Evolutionary conservation across 2,329 filamentous ascomycete genomes (phyloP).

Genomic region (Fusarium sp.): DNA sequence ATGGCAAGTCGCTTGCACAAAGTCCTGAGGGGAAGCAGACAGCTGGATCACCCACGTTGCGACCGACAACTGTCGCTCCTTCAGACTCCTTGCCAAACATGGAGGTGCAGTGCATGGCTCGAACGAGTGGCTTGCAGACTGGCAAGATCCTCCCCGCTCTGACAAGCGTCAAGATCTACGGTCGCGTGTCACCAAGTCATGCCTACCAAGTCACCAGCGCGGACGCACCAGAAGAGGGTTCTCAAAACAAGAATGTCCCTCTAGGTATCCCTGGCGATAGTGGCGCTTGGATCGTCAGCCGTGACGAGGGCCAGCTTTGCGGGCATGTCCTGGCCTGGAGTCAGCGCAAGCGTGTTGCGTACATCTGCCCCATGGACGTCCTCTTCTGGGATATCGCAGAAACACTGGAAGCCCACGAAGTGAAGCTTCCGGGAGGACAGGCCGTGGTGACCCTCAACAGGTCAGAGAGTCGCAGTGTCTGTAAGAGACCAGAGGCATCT

Average conservation of each 20-base stretch:
- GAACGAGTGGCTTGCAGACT: slow-evolving; percentile 83
- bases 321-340: slow-evolving; percentile 93
- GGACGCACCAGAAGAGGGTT: slow-evolving; percentile 29
- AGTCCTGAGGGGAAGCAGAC: slow-evolving; percentile 4
- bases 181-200: slow-evolving; percentile 81
- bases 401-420: slow-evolving; percentile 74
- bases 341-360: slow-evolving; percentile 80
- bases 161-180: slow-evolving; percentile 87
- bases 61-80: slow-evolving; percentile 68
- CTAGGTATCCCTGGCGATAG: slow-evolving; percentile 85
- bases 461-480: slow-evolving; percentile 16
- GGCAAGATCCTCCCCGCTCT: slow-evolving; percentile 82
- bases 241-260: slow-evolving; percentile 44
- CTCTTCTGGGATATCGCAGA: slow-evolving; percentile 85
- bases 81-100: slow-evolving; percentile 74
- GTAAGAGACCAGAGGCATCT: slow-evolving; percentile 9
- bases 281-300: slow-evolving; percentile 91
- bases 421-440: slow-evolving; percentile 75
- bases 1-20: slow-evolving; percentile 17
- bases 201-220: slow-evolving; percentile 68
- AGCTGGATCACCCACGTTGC: slow-evolving; percentile 49
- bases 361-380: slow-evolving; percentile 95
- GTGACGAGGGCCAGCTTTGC: slow-evolving; percentile 79
- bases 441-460: slow-evolving; percentile 45
- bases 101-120: slow-evolving; percentile 86